A percentile compares a stretch with the other conserved stretches of the same genome.
Conservation (phyloP, 2,329 filamentous ascomycete genomes). For the Phoma sp. region DNA sequence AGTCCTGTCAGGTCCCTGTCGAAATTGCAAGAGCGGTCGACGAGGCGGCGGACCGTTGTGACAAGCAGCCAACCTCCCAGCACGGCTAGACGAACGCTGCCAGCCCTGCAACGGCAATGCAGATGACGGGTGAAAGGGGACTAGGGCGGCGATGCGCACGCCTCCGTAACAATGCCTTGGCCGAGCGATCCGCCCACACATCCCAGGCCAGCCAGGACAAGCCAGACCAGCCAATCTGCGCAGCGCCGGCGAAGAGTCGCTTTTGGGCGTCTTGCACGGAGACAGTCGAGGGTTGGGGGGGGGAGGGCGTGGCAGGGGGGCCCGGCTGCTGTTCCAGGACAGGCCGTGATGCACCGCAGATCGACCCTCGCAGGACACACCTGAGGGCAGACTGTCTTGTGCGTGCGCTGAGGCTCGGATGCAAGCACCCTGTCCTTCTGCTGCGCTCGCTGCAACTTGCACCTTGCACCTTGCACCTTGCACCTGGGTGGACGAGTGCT, state of each 20-base stretch:
- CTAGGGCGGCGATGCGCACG: slow-evolving; percentile 43
- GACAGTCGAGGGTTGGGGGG: slow-evolving; percentile 14
- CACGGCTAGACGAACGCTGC: slow-evolving; percentile 38
- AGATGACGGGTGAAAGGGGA: slow-evolving; percentile 43
- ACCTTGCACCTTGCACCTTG: no score
- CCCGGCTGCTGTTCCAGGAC: slow-evolving; percentile 42
- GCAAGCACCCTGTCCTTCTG: slow-evolving; percentile 21
- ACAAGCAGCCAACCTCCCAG: slow-evolving; percentile 41
- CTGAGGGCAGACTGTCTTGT: slow-evolving; percentile 24
- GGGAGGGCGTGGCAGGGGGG: slow-evolving; percentile 29
- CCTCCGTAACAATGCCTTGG: slow-evolving; percentile 39
- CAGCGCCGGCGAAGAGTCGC: slow-evolving; percentile 46
- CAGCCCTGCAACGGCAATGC: slow-evolving; percentile 51
- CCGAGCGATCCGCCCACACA: slow-evolving; percentile 46
- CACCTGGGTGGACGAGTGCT: no score
- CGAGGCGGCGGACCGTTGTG: slow-evolving; percentile 48
- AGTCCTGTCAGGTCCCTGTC: slow-evolving; percentile 41
- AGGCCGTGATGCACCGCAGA: slow-evolving; percentile 51
- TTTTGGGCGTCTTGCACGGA: slow-evolving; percentile 48
- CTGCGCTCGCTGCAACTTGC: no score
- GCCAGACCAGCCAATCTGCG: slow-evolving; percentile 47
- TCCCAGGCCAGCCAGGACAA: slow-evolving; percentile 41
- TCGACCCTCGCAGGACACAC: slow-evolving; percentile 42
- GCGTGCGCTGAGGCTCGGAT: slow-evolving; percentile 28
- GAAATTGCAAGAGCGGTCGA: slow-evolving; percentile 45